Conservation (phyloP, 352 stramenopile genomes). For the Phytophthora aleatoria region DNA sequence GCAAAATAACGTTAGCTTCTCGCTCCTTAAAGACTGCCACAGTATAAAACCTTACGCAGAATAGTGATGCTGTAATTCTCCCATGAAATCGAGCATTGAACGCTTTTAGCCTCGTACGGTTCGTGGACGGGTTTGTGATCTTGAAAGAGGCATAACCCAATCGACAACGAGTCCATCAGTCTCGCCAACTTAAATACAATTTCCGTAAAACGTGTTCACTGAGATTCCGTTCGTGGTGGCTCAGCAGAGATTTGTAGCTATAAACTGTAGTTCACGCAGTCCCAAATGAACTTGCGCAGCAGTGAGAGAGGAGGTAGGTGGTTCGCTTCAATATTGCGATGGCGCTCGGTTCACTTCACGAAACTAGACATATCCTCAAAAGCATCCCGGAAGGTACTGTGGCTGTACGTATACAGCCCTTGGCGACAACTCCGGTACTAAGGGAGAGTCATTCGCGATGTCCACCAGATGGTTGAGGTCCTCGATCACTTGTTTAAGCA, state of each 20-base stretch:
- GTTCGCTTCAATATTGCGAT: background rate
- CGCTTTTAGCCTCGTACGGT: background rate
- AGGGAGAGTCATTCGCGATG: background rate
- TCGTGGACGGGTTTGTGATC: background rate
- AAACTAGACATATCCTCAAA: background rate
- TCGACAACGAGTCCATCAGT: background rate
- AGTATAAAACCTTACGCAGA: background rate
- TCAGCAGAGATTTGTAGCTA: background rate
- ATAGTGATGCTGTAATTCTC: background rate
- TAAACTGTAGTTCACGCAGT: background rate
- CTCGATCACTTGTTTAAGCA: background rate
- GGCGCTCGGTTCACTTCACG: background rate
- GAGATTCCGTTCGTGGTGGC: background rate
- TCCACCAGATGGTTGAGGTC: background rate
- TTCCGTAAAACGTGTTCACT: background rate
- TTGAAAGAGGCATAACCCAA: background rate
- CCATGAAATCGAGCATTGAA: background rate
- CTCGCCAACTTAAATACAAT: background rate
- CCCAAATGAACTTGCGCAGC: background rate
- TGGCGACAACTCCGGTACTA: background rate
- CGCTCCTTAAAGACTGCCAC: background rate
- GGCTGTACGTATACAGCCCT: background rate
- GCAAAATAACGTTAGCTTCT: background rate
- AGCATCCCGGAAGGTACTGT: background rate
- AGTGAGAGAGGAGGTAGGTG: background rate